Base-by-base conservation (phyloP, 805 yeast genomes). In the Metschnikowia sp. region DNA sequence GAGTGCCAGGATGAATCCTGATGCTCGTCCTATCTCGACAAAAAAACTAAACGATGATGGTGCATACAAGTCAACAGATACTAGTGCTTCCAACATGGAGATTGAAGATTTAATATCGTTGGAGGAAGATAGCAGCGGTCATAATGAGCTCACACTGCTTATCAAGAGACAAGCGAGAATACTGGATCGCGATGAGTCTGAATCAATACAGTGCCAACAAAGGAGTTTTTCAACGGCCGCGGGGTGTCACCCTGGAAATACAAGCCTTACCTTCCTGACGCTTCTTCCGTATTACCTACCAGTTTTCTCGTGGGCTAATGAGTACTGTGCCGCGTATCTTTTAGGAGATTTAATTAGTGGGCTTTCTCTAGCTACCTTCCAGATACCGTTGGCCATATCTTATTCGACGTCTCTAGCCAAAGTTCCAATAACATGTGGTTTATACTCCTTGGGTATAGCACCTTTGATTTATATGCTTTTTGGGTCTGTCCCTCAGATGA, bases 321-420 rank as follows among this genome's bases (percentile, higher is more conserved):
- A 74, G 8, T 86, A 86, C 53, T 53, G 55, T 39, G 36, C 51
- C 1, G 51, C 47, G n/a, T 67, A 49, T 50, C 66, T 83, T 37
- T 22, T 78, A 2, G 77, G 76, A 18, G 99, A 92, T 60, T 59
- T 87, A 8, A 66, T 85, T 13, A 96, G 97, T 2, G 98, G 99
- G 0, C 58, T 89, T 4, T 83, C 97, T 0, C 65, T 91, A 32
- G 97, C 96, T 0, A 84, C 94, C 4, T 92, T 90, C 66, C 97
- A 91, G 63, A 81, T 92, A 41, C 98, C 99, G 1, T 70, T 92
- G 45, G 85, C 90, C 6, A 51, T 72, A 15, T 70, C 76, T 2
- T 72, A 70, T 49, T 68, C 76, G 11, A 64, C 69, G 2, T 63
- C 76, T 0, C 60, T 72, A 45, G 77, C 76, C 3, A 70, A 72